Percentiles rank a stretch among this genome's conserved stretches.
Evolutionary conservation across 2,329 filamentous ascomycete species (phyloP).

Genomic region (Talaromyces islandicus): DNA sequence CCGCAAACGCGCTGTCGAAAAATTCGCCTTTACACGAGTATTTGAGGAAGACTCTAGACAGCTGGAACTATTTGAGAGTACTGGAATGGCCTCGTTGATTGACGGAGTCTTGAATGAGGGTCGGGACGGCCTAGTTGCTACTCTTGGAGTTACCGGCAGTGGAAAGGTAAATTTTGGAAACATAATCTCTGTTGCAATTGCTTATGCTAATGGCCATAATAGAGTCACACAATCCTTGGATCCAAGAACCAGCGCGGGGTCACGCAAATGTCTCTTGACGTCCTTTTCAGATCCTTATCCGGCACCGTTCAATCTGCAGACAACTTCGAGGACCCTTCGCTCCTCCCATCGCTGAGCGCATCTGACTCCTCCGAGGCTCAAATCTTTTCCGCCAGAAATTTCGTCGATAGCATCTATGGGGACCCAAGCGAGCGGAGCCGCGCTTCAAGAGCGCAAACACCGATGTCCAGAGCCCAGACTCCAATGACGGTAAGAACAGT

Average conservation of each 20-base stretch:
- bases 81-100: slow-evolving; percentile 67
- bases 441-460: slow-evolving; percentile 62
- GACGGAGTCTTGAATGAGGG: slow-evolving; percentile 79
- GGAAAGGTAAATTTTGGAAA: slow-evolving; percentile 64
- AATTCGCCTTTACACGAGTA: slow-evolving; percentile 88
- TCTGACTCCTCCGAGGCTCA: slow-evolving; percentile 78
- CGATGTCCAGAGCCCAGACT: slow-evolving; percentile 49
- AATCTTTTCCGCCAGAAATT: slow-evolving; percentile 66
- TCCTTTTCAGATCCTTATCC: slow-evolving; percentile 77
- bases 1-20: slow-evolving; percentile 80
- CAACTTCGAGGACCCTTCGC: slow-evolving; percentile 46
- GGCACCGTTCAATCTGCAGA: slow-evolving; percentile 61
- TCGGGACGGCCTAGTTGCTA: slow-evolving; percentile 83
- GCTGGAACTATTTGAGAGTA: slow-evolving; percentile 77
- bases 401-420: slow-evolving; percentile 71
- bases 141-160: slow-evolving; percentile 87
- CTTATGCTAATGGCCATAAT: background rate
- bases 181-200: background rate
- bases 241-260: slow-evolving; percentile 80
- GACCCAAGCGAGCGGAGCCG: slow-evolving; percentile 56
- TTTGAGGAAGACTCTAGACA: slow-evolving; percentile 84
- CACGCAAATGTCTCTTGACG: slow-evolving; percentile 84
- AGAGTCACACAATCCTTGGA: slow-evolving; percentile 95
- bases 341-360: slow-evolving; percentile 67
- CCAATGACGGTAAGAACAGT: slow-evolving; percentile 34